Evolutionary conservation across 164 flowering plant species (phyloP), one percentile per base, ranked within the genome.

Genomic region (Macadamia integrifolia): DNA sequence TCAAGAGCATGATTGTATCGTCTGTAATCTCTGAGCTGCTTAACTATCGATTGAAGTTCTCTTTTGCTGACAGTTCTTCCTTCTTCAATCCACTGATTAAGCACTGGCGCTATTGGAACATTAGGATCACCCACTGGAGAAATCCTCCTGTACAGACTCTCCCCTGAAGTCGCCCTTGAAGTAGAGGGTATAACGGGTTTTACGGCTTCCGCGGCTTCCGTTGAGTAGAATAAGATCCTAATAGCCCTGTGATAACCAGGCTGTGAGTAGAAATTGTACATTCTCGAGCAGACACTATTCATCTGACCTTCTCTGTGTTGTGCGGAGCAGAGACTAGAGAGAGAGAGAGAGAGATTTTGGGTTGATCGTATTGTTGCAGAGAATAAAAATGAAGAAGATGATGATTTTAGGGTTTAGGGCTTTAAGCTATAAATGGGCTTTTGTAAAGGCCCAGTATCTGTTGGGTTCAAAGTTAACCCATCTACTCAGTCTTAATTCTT

Each of bases 1-100:
- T 85, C 73, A 18, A 85, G 84, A 61, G 88, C 88, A 58, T 83
- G 87, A 46, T 57, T 71, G 76, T 40, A 80, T 43, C 87, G 79
- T 62, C 42, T 71, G 70, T 42, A 70, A 2, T 1, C 6, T 17
- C 66, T 56, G 46, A 85, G 43, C 52, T 58, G 50, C 55, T 29
- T 72, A 31, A 82, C 70, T 10, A 79, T 53, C 7, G 15, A 1
- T 23, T 46, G 76, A 62, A 83, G 82, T 50, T 74, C 66, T 9
- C 1, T 2, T 65, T 46, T 66, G 53, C 30, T 9, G 0, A 81
- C 72, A 2, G 58, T 0, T 6, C 52, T 68, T 13, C 84, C 88
- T 62, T 78, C 81, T 42, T 66, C 28, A 44, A 81, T 29, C 85
- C 86, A 83, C 71, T 77, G 76, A 60, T 85, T 79, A 8, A 85